Evolutionary conservation across 768 basidiomycete species (phyloP), one percentile per base, ranked within the genome.

Genomic region (Naganishia onofrii): DNA sequence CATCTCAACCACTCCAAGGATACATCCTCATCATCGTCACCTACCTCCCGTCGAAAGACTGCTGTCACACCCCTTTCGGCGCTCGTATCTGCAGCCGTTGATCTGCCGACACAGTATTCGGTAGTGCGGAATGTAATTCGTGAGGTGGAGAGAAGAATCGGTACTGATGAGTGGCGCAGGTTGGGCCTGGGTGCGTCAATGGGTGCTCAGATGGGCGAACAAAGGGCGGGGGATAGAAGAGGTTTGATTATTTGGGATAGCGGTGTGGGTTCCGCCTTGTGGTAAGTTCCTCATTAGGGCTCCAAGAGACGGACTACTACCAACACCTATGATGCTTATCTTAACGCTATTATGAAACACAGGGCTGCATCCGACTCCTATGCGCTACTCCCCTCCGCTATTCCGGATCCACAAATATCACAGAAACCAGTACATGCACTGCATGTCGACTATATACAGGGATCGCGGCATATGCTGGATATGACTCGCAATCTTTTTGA

Each of bases 81-180:
- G 17, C 66, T 79, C 7, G 77, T 77, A 4, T 74, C 74, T 46
- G 77, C 76, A 7, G 74, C 77, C 0, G 74, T 75, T 5, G 72
- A 75, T 29, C 55, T 80, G 3, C 79, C 79, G 15, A 77, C 76
- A 13, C 71, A 80, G 68, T 80, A 76, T 68, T 76, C 77, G 0
- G 79, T 75, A 7, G 72, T 80, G n/a, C 57, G 72, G 36, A 80
- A 78, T 66, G 72, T 80, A 12, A 15, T 78, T 10, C 58, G 72
- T 21, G 79, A 80, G 68, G 66, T 80, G 67, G 36, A 72, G 5
- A 64, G 64, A n/a, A 52, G 79, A 36, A 64, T 77, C 12, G 78
- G 76, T 2, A 63, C 65, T 5, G 76, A 71, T 21, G 78, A 76
- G 23, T 78, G 21, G 75, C 57, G 36, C n/a, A 26, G 23, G 52